Conservation (phyloP, 305 asterid species). For the Withania somnifera region DNA sequence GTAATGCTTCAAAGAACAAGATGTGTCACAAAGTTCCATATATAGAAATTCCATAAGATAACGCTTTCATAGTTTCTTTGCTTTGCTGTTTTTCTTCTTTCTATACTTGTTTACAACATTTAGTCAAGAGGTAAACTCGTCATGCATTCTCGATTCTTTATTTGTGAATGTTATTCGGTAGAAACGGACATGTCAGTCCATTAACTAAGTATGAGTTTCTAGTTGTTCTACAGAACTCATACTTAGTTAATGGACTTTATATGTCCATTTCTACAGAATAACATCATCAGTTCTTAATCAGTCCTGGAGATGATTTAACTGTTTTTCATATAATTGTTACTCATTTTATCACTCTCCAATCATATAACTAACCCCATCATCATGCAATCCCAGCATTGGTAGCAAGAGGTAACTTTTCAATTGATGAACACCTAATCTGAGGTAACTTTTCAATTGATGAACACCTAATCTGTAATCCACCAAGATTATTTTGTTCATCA, state of each 20-base stretch:
- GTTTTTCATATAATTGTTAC: background rate
- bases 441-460: too few species aligned
- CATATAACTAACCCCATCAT: background rate
- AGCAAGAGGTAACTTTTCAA: background rate
- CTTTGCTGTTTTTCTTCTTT: background rate
- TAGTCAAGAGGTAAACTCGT: background rate
- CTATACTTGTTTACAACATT: background rate
- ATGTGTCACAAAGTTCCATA: background rate
- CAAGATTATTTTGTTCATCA: background rate
- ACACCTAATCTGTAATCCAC: background rate
- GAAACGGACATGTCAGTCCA: background rate
- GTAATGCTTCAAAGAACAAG: background rate
- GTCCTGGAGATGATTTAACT: background rate
- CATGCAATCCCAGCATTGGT: background rate
- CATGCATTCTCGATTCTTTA: background rate
- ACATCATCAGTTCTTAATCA: background rate
- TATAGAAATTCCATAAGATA: background rate
- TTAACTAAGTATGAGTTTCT: background rate
- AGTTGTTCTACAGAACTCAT: background rate
- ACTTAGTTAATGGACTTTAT: too few species aligned
- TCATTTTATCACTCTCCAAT: background rate
- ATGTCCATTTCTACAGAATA: too few species aligned
- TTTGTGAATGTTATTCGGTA: background rate
- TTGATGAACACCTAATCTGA: too few species aligned
- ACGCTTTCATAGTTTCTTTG: background rate